A percentile compares a stretch with the other conserved stretches of the same genome.
phyloP scores from a whole-genome alignment of 2,329 filamentous ascomycete species.

The Aspergillus quadrilineatus region DNA sequence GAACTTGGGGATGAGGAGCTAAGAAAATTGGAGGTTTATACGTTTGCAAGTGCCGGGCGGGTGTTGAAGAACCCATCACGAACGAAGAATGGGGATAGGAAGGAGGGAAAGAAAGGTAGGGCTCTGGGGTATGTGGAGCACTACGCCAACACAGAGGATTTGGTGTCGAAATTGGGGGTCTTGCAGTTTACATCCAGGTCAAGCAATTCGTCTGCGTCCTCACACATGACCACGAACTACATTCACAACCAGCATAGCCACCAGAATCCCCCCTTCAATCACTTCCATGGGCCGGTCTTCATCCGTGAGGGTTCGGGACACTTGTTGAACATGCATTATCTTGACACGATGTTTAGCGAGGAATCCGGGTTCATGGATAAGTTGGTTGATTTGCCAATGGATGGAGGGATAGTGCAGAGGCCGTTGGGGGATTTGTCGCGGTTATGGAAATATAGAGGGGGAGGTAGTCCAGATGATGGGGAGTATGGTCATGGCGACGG shows the following conservation, averaged over 20 bases:
- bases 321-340: slow-evolving; percentile 9
- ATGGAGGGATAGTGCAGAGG: neutral
- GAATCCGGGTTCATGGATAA: slow-evolving; percentile 1
- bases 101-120: neutral
- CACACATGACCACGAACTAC: too few species aligned
- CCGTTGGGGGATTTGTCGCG: slow-evolving; percentile 1
- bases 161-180: slow-evolving; percentile 6
- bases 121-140: slow-evolving; percentile 7
- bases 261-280: neutral
- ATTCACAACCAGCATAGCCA: too few species aligned
- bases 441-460: slow-evolving; percentile 1
- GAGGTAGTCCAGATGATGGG: neutral
- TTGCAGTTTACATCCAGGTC: neutral
- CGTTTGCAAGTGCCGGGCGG: slow-evolving; percentile 2
- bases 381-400: neutral
- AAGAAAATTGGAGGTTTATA: slow-evolving; percentile 7
- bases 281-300: neutral
- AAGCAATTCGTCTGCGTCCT: too few species aligned
- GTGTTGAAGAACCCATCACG: neutral
- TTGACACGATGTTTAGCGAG: slow-evolving; percentile 8
- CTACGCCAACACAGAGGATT: slow-evolving; percentile 5
- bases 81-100: neutral
- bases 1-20: neutral
- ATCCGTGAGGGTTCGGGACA: neutral
- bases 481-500: too few species aligned